A percentile compares a stretch with the other conserved stretches of the same genome.
These are phyloP conservation scores for Pilaira anomala DNA, from an alignment of 192 early-diverging fungal species.

Conservation along the genomic window DNA sequence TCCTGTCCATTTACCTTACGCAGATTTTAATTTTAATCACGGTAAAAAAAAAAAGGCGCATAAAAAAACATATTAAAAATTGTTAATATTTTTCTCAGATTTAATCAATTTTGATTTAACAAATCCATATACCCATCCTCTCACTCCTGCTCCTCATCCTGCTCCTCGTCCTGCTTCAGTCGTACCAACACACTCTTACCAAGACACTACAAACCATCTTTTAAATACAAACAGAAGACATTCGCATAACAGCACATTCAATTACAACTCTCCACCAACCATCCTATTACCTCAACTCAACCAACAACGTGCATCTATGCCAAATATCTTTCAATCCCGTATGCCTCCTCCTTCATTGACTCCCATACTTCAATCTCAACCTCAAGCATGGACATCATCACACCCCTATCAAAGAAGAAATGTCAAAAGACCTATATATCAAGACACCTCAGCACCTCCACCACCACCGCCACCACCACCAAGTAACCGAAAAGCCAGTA, in stretches of 20 bases:
- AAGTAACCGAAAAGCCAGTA: not conserved
- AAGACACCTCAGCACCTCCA: too few species aligned
- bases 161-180: too few species aligned
- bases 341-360: not conserved
- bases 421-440: too few species aligned
- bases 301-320: conserved; percentile 14
- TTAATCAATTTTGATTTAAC: conserved; percentile 8
- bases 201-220: not conserved
- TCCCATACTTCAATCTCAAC: not conserved
- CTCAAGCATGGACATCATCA: too few species aligned
- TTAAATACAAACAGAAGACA: conserved; percentile 3
- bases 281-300: not conserved
- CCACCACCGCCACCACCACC: not conserved
- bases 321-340: conserved; percentile 10
- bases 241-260: not conserved
- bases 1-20: not conserved
- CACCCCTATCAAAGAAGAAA: too few species aligned
- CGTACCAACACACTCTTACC: not conserved
- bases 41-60: conserved; percentile 17
- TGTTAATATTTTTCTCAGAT: not conserved
- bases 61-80: not conserved
- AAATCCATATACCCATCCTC: conserved; percentile 9
- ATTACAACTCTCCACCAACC: not conserved
- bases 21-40: not conserved
- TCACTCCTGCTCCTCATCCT: too few species aligned